phyloP scores from a whole-genome alignment of 331 rosid species.

The Dryas integrifolia region DNA sequence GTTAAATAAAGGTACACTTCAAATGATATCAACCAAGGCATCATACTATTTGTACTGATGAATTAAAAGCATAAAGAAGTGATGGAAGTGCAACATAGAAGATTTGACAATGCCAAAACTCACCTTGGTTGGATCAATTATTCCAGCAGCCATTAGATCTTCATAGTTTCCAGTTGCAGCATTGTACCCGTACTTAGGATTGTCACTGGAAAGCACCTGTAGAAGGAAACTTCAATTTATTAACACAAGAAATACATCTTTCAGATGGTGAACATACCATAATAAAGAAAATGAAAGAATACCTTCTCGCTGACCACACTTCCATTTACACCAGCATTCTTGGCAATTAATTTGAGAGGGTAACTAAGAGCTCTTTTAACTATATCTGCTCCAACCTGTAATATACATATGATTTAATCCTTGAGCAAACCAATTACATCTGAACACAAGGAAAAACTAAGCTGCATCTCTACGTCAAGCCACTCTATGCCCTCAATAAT shows the following conservation, averaged over 20 bases:
- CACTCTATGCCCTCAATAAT: background rate
- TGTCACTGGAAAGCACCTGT: conserved; percentile 86
- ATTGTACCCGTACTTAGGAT: conserved; percentile 70
- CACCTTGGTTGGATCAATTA: conserved; percentile 98
- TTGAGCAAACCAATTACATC: background rate
- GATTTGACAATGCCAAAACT: background rate
- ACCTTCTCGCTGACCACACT: conserved; percentile 99
- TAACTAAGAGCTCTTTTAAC: conserved; percentile 90
- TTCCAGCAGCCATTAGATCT: conserved; percentile 96
- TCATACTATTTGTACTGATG: too few species aligned
- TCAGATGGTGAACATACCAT: background rate
- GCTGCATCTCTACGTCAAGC: background rate
- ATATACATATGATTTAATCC: conserved; percentile 12
- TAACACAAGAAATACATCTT: background rate
- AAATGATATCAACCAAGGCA: too few species aligned
- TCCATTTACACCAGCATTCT: conserved; percentile 98
- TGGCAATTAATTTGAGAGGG: conserved; percentile 91
- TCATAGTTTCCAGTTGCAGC: conserved; percentile 97
- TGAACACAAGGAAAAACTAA: background rate
- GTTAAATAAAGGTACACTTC: too few species aligned
- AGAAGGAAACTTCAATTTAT: background rate
- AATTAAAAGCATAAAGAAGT: too few species aligned
- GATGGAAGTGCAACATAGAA: too few species aligned
- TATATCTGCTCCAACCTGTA: conserved; percentile 95
- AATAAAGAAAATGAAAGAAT: background rate